phyloP scores from a whole-genome alignment of 129 eudicot genomes.

The Flaveria robusta region DNA sequence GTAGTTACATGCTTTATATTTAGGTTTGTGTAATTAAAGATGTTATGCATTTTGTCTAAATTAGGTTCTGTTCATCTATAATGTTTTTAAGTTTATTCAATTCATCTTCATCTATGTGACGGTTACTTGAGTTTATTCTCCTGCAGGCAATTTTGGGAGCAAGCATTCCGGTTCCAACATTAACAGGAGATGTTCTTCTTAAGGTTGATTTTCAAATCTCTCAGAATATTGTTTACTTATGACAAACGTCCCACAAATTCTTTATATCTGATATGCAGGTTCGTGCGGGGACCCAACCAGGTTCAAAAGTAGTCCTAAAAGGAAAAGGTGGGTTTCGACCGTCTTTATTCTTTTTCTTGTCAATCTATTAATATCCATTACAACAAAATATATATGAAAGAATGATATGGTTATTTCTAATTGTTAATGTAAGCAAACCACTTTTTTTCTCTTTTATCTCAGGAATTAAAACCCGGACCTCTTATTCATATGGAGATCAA shows the following conservation, averaged over 20 bases:
- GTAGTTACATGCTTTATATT: conserved; percentile 26
- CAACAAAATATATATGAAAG: too few species aligned
- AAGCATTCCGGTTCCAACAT: conserved; percentile 78
- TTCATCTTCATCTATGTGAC: not conserved
- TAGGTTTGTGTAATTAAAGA: not conserved
- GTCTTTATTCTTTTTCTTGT: not conserved
- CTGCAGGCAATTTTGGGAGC: conserved; percentile 88
- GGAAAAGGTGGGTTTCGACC: conserved; percentile 56
- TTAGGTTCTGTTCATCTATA: not conserved
- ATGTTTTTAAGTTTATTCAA: not conserved
- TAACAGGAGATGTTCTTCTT: conserved; percentile 82
- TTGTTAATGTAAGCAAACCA: not conserved
- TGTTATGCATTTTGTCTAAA: not conserved
- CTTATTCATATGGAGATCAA: conserved; percentile 72
- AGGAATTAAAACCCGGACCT: conserved; percentile 74
- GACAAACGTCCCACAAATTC: not conserved
- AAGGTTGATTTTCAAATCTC: conserved; percentile 48
- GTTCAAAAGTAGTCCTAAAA: conserved; percentile 75
- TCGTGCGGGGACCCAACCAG: conserved; percentile 92
- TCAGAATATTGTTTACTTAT: not conserved
- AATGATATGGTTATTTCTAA: too few species aligned
- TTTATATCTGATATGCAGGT: conserved; percentile 45
- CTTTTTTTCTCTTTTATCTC: conserved; percentile 14
- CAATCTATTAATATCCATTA: too few species aligned
- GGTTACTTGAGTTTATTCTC: conserved; percentile 17